Percentiles rank a stretch among this genome's conserved stretches.
These are phyloP conservation scores for Trematosphaeria pertusa DNA, from an alignment of 2,329 filamentous ascomycete genomes.

Conservation along the genomic window DNA sequence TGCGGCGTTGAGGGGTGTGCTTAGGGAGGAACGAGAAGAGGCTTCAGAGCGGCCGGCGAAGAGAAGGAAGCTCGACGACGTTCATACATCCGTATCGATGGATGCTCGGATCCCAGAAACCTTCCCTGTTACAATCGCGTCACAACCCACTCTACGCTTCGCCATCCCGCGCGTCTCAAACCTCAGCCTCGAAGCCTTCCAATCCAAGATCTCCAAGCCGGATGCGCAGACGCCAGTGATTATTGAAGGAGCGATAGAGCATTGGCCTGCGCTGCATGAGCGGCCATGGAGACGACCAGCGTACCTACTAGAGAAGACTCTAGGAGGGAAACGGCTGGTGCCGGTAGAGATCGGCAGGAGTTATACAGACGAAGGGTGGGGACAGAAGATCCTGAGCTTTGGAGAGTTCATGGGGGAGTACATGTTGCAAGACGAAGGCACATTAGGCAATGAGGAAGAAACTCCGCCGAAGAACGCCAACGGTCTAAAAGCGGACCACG, in stretches of 20 bases:
- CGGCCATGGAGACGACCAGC: conserved; percentile 74
- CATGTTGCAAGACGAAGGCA: conserved; percentile 52
- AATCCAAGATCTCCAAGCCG: conserved; percentile 29
- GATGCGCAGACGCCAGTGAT: conserved; percentile 64
- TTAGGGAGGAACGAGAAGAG: conserved; percentile 4
- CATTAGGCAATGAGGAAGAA: not conserved
- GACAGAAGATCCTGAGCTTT: conserved; percentile 81
- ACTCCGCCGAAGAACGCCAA: not conserved
- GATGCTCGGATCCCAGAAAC: conserved; percentile 7
- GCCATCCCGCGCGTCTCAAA: conserved; percentile 29
- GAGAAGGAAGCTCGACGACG: conserved; percentile 19
- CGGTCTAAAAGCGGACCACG: not conserved
- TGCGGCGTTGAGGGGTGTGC: conserved; percentile 50
- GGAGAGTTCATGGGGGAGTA: conserved; percentile 70
- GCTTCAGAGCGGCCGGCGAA: conserved; percentile 25
- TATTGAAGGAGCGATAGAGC: conserved; percentile 67
- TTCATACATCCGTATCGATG: not conserved
- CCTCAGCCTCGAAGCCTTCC: conserved; percentile 35
- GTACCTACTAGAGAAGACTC: conserved; percentile 77
- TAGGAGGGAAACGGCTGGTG: conserved; percentile 79
- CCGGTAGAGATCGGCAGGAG: conserved; percentile 86
- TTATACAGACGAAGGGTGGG: conserved; percentile 87
- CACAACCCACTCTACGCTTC: conserved; percentile 18
- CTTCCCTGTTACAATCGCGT: conserved; percentile 25
- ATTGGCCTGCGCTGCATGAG: conserved; percentile 80